Percentiles rank a stretch among this genome's conserved stretches.
These are phyloP conservation scores for Cairneyella variabilis DNA, from an alignment of 495 filamentous ascomycete species.

Conservation along the genomic window DNA sequence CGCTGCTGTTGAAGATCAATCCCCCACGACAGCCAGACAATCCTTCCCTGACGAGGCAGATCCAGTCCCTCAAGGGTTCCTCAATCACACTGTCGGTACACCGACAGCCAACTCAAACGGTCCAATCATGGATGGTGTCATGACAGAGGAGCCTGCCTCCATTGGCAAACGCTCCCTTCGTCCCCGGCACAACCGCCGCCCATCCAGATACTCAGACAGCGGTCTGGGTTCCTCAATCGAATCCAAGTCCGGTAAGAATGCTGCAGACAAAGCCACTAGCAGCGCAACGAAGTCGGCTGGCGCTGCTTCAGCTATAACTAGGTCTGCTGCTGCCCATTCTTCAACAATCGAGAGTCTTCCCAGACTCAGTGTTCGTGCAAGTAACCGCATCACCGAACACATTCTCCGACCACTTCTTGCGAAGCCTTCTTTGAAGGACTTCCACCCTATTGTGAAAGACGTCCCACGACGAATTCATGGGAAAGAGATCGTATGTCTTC, in stretches of 20 bases:
- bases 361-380: slow-evolving; percentile 45
- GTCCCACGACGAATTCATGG: slow-evolving; percentile 71
- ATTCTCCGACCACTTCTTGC: slow-evolving; percentile 48
- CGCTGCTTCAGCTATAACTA: slow-evolving; percentile 41
- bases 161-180: slow-evolving; percentile 34
- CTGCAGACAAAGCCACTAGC: slow-evolving; percentile 14
- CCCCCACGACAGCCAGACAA: slow-evolving; percentile 25
- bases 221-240: slow-evolving; percentile 55
- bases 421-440: slow-evolving; percentile 60
- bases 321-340: slow-evolving; percentile 39
- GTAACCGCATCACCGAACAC: slow-evolving; percentile 51
- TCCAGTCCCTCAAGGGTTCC: slow-evolving; percentile 46
- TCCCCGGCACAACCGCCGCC: slow-evolving; percentile 42
- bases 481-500: slow-evolving; percentile 77
- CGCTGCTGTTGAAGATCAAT: slow-evolving; percentile 31
- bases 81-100: slow-evolving; percentile 40
- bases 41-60: slow-evolving; percentile 43
- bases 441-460: slow-evolving; percentile 71
- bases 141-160: slow-evolving; percentile 20
- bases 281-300: slow-evolving; percentile 24
- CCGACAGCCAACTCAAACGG: slow-evolving; percentile 23
- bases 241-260: slow-evolving; percentile 34
- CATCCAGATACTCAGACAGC: slow-evolving; percentile 56
- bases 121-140: slow-evolving; percentile 32
- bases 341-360: slow-evolving; percentile 33